A percentile compares a stretch with the other conserved stretches of the same genome.
phyloP scores from a whole-genome alignment of 495 filamentous ascomycete genomes.

The Collariella sp. region DNA sequence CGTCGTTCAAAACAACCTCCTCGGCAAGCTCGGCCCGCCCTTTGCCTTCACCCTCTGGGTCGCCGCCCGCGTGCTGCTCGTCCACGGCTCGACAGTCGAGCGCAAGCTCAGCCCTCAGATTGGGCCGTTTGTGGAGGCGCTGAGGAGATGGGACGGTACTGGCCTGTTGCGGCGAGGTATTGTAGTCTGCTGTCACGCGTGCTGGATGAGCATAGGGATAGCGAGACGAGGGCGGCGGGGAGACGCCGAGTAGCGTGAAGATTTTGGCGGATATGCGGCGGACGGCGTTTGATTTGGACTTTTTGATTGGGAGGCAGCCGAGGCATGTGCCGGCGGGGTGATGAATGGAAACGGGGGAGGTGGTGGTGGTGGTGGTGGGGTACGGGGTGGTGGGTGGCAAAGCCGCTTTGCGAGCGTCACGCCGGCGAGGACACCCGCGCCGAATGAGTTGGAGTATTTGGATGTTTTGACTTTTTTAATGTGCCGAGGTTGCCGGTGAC shows the following conservation, averaged over 20 bases:
- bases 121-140: slow-evolving; percentile 67
- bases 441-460: slow-evolving; percentile 80
- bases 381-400: slow-evolving; percentile 16
- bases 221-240: slow-evolving; percentile 65
- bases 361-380: slow-evolving; percentile 17
- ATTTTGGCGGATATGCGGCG: slow-evolving; percentile 86
- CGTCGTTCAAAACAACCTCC: slow-evolving; percentile 61
- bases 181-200: slow-evolving; percentile 71
- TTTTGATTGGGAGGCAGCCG: slow-evolving; percentile 77
- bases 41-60: slow-evolving; percentile 92
- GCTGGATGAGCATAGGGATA: slow-evolving; percentile 73
- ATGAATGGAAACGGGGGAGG: slow-evolving; percentile 22
- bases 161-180: slow-evolving; percentile 78
- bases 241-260: slow-evolving; percentile 70
- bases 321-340: slow-evolving; percentile 34
- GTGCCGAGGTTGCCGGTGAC: slow-evolving; percentile 60
- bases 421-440: slow-evolving; percentile 53
- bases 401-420: slow-evolving; percentile 36
- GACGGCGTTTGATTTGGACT: slow-evolving; percentile 77
- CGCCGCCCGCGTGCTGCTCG: slow-evolving; percentile 73
- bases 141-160: slow-evolving; percentile 73
- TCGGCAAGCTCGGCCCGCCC: slow-evolving; percentile 73
- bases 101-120: slow-evolving; percentile 71
- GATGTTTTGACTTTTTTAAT: slow-evolving; percentile 95
- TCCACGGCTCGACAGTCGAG: slow-evolving; percentile 80